A percentile compares a stretch with the other conserved stretches of the same genome.
phyloP scores from a whole-genome alignment of 352 stramenopile genomes.

The Globisporangium viniferum region DNA sequence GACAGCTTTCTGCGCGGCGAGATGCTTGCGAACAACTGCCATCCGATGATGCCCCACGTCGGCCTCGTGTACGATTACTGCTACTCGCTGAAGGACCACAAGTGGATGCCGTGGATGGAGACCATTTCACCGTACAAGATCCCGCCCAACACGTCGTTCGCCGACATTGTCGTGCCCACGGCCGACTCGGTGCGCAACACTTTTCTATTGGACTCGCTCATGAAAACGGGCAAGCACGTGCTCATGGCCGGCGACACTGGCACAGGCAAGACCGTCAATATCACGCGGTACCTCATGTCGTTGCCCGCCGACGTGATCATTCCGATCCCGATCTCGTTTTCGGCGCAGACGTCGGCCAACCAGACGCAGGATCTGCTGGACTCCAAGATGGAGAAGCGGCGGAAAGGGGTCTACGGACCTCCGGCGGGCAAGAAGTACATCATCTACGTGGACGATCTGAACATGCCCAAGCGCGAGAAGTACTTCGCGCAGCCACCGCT shows the following conservation, averaged over 20 bases:
- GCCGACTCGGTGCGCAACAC: conserved; percentile 93
- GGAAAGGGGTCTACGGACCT: conserved; percentile 92
- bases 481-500: conserved; percentile 94
- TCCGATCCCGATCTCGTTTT: conserved; percentile 91
- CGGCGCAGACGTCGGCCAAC: conserved; percentile 89
- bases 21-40: conserved; percentile 69
- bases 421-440: conserved; percentile 91
- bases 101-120: conserved; percentile 94
- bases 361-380: conserved; percentile 93
- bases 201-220: conserved; percentile 86
- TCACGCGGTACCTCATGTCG: conserved; percentile 86
- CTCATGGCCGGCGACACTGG: conserved; percentile 93
- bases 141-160: conserved; percentile 66
- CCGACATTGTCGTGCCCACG: conserved; percentile 93
- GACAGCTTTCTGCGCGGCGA: conserved; percentile 87
- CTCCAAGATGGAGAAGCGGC: conserved; percentile 90
- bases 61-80: conserved; percentile 91
- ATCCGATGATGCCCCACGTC: conserved; percentile 46
- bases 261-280: conserved; percentile 95
- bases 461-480: conserved; percentile 94
- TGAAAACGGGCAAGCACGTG: conserved; percentile 88
- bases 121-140: conserved; percentile 86
- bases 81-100: conserved; percentile 84
- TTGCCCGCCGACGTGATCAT: conserved; percentile 86
- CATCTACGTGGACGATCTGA: conserved; percentile 95